Evolutionary conservation across 768 basidiomycete species (phyloP), one percentile per base, ranked within the genome.

Genomic region (Suillus subalutaceus): DNA sequence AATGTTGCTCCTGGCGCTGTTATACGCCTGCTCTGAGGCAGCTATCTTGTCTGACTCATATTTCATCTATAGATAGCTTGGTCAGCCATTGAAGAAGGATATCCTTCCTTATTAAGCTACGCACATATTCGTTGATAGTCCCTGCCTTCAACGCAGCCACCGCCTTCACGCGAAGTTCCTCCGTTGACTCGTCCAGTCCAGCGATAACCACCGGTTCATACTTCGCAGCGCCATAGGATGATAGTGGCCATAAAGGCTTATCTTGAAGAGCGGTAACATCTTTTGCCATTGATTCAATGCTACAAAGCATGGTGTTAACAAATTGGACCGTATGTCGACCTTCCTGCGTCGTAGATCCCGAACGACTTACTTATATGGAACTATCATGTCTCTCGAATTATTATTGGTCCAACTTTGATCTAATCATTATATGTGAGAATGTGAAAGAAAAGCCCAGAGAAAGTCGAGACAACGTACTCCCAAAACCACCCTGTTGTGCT

Each of bases 201-300:
- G 78, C 64, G 20, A 97, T 75, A 6, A 96, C 69, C 26, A 80
- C 85, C 0, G 88, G 88, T 68, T 94, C 93, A 66, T 84, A 72
- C 73, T 96, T 97, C 4, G 87, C 86, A 26, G 92, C 87, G 0
- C 84, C 94, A 73, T 92, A 96, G 0, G 87, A 90, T 0, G 92
- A 89, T 0, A 96, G 79, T 16, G 90, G 90, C 90, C 92, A 97
- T 15, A 83, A 53, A 0, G 94, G 95, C 72, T 87, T 90, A 18
- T 96, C 94, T 26, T 78, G 80, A 26, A 74, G 72, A 3, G 78
- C 78, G 1, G 84, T 86, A 9, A 96, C 74, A 69, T 96, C 95
- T 40, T 78, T 78, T n/a, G 73, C 74, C 53, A 97, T 85, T 3
- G 82, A 79, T 15, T 94, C 89, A 23, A 79, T 73, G 35, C 93